These are phyloP conservation scores for Mycena amicta DNA, from an alignment of 768 basidiomycete genomes.

Conservation along the genomic window DNA sequence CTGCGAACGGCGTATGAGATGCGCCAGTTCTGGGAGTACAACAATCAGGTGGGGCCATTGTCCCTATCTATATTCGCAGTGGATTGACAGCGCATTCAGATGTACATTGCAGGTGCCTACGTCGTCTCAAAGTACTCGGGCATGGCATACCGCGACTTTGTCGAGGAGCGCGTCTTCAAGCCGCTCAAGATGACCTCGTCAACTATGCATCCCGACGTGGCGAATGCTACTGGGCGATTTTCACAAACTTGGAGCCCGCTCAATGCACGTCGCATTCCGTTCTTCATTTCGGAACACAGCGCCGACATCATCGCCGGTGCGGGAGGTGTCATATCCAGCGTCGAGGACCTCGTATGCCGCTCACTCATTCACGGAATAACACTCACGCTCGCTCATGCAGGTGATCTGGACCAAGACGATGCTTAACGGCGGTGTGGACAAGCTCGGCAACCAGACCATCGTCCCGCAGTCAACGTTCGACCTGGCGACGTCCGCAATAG, in stretches of 20 bases:
- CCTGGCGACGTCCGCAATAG: slow-evolving; percentile 34
- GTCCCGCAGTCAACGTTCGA: slow-evolving; percentile 34
- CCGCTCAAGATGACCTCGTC: slow-evolving; percentile 45
- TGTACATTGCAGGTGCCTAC: slow-evolving; percentile 38
- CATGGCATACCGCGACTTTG: slow-evolving; percentile 39
- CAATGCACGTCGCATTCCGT: slow-evolving; percentile 15
- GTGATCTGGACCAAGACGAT: slow-evolving; percentile 40
- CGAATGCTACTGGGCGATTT: slow-evolving; percentile 31
- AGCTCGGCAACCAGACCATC: slow-evolving; percentile 31
- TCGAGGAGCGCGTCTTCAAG: slow-evolving; percentile 41
- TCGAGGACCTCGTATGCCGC: slow-evolving; percentile 45
- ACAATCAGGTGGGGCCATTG: slow-evolving; percentile 31
- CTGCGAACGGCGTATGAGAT: slow-evolving; percentile 34
- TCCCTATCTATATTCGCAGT: neutral
- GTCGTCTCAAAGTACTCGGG: slow-evolving; percentile 29
- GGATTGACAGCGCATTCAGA: slow-evolving; percentile 25
- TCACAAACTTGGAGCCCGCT: slow-evolving; percentile 16
- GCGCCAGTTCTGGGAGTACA: slow-evolving; percentile 35
- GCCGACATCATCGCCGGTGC: slow-evolving; percentile 36
- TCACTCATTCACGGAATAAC: neutral
- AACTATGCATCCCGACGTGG: slow-evolving; percentile 38
- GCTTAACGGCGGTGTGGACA: slow-evolving; percentile 36
- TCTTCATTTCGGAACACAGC: slow-evolving; percentile 24
- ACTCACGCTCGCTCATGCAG: slow-evolving; percentile 27
- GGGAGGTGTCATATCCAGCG: slow-evolving; percentile 46